phyloP scores from a whole-genome alignment of 108 stramenopile genomes.

The Skeletonema grethae region DNA sequence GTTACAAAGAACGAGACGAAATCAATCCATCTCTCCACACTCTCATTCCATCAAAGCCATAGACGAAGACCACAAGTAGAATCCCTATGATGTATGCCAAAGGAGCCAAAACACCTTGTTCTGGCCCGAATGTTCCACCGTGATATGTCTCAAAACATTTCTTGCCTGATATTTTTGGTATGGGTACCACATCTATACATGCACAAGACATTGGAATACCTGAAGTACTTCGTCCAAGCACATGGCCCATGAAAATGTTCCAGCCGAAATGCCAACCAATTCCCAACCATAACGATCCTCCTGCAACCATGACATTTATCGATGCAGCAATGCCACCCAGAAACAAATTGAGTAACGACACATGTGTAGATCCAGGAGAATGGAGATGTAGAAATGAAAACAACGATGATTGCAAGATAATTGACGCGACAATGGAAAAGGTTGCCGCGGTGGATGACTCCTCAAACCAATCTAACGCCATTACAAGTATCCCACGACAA shows the following conservation, averaged over 20 bases:
- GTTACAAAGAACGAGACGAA: background rate
- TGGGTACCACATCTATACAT: constrained; percentile 17
- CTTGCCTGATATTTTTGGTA: background rate
- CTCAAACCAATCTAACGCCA: constrained; percentile 13
- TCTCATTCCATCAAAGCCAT: constrained; percentile 21
- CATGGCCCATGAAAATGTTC: constrained; percentile 47
- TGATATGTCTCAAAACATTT: constrained; percentile 19
- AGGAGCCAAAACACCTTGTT: constrained; percentile 35
- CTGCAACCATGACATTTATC: constrained; percentile 31
- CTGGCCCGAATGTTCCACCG: constrained; percentile 44
- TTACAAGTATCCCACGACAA: constrained; percentile 3
- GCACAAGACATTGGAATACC: constrained; percentile 46
- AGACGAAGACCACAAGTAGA: constrained; percentile 18
- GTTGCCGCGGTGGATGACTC: constrained; percentile 1
- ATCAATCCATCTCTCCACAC: constrained; percentile 19
- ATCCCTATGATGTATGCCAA: constrained; percentile 39
- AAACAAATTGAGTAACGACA: constrained; percentile 38
- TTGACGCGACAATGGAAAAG: constrained; percentile 25
- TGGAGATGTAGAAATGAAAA: constrained; percentile 37
- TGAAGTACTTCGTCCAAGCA: constrained; percentile 34
- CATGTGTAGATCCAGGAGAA: constrained; percentile 37
- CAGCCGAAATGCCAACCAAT: constrained; percentile 53
- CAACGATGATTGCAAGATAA: constrained; percentile 34
- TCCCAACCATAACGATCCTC: constrained; percentile 34
- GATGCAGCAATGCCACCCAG: constrained; percentile 40